Conservation (phyloP, 164 flowering plant species). For the Aristolochia californica region DNA sequence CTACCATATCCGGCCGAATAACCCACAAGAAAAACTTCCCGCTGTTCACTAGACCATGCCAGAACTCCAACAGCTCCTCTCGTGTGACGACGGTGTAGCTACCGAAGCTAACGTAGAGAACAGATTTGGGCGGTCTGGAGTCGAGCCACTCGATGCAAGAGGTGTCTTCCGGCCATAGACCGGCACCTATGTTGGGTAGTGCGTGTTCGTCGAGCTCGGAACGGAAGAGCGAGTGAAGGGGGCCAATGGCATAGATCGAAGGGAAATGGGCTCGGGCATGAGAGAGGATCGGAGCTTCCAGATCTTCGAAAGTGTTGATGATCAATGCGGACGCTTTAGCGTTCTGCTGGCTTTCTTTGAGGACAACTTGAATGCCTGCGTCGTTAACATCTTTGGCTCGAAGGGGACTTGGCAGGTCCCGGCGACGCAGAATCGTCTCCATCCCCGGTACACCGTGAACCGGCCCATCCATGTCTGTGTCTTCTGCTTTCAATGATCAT, state of each 20-base stretch:
- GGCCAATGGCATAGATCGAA: conserved; percentile 19
- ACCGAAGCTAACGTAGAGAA: conserved; percentile 57
- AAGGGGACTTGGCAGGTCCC: conserved; percentile 27
- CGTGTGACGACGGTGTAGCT: conserved; percentile 17
- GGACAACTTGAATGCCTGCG: conserved; percentile 3
- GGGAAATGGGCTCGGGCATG: conserved; percentile 11
- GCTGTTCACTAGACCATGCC: conserved; percentile 40
- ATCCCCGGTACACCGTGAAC: conserved; percentile 16
- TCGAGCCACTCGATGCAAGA: conserved; percentile 51
- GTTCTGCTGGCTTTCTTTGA: conserved; percentile 3
- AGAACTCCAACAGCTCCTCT: conserved; percentile 31
- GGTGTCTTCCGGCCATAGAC: conserved; percentile 27
- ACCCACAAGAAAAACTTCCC: conserved; percentile 40
- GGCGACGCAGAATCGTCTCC: conserved; percentile 20
- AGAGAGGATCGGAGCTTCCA: conserved; percentile 18
- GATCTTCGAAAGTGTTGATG: conserved; percentile 24
- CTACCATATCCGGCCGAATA: conserved; percentile 19
- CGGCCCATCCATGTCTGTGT: conserved; percentile 14
- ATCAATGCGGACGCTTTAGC: conserved; percentile 15
- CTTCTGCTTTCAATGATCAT: too few species aligned
- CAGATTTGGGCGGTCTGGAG: conserved; percentile 25
- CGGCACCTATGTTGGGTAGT: conserved; percentile 1
- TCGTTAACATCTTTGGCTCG: conserved; percentile 10
- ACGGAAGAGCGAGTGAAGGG: conserved; percentile 20
- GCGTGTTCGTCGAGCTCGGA: neutral